phyloP scores from a whole-genome alignment of 2,329 filamentous ascomycete species.

The Trichophyton equinum region DNA sequence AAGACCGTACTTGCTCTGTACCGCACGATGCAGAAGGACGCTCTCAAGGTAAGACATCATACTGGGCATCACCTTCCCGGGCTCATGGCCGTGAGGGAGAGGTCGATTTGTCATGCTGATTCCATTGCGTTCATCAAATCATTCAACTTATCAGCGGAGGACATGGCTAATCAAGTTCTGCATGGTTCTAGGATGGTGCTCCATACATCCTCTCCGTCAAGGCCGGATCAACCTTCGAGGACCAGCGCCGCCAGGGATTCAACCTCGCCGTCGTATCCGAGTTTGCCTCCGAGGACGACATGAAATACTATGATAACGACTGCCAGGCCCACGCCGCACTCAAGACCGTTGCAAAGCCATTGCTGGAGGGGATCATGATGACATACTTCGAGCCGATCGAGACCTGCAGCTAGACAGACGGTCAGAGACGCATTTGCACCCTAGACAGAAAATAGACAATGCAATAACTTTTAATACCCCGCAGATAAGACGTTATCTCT shows the following conservation, averaged over 20 bases:
- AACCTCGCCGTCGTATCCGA: slow-evolving; percentile 47
- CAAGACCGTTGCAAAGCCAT: slow-evolving; percentile 14
- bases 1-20: slow-evolving; percentile 27
- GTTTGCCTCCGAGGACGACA: slow-evolving; percentile 49
- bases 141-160: no score
- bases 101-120: no score
- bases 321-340: slow-evolving; percentile 39
- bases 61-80: no score
- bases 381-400: slow-evolving; percentile 15
- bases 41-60: slow-evolving; percentile 22
- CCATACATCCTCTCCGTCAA: slow-evolving; percentile 49
- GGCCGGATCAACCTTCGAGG: slow-evolving; percentile 34
- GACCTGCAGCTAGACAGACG: background rate
- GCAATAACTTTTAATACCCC: background rate
- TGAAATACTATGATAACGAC: slow-evolving; percentile 51
- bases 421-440: background rate
- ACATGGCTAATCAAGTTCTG: background rate
- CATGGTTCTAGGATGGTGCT: slow-evolving; percentile 45
- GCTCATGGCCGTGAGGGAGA: no score
- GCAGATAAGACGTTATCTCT: no score
- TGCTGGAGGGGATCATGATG: slow-evolving; percentile 17
- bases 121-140: no score
- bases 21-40: slow-evolving; percentile 22
- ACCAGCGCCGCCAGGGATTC: slow-evolving; percentile 49
- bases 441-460: background rate